Evolutionary conservation across 345 rosid genomes (phyloP).

Genomic region (Citrus mangshanensis): DNA sequence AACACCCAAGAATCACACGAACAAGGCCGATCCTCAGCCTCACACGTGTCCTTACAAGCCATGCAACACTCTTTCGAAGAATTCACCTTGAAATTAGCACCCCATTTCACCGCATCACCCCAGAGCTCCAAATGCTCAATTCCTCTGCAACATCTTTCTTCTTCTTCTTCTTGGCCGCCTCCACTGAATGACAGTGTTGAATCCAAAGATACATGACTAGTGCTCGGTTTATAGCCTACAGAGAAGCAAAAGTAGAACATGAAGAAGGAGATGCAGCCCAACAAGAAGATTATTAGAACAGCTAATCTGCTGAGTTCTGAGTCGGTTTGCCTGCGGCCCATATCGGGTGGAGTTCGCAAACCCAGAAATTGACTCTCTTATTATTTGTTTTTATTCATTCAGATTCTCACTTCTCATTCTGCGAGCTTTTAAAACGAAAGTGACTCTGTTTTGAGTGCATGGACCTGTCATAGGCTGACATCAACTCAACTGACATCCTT

Average conservation of each 20-base stretch:
- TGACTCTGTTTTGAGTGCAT: neutral
- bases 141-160: conserved; percentile 35
- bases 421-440: too few species aligned
- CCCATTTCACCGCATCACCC: conserved; percentile 53
- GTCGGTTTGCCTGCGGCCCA: conserved; percentile 32
- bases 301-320: conserved; percentile 24
- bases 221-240: conserved; percentile 4
- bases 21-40: conserved; percentile 29
- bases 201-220: neutral
- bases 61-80: conserved; percentile 35
- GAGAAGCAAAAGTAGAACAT: conserved; percentile 29
- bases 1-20: conserved; percentile 50
- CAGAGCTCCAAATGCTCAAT: conserved; percentile 42
- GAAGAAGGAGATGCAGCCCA: conserved; percentile 27
- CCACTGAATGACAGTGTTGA: neutral
- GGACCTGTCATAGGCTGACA: too few species aligned
- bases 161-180: conserved; percentile 7
- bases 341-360: neutral
- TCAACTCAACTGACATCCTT: too few species aligned
- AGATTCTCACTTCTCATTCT: neutral
- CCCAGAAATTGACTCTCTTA: neutral
- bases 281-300: conserved; percentile 18
- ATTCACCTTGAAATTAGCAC: conserved; percentile 37
- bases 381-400: neutral
- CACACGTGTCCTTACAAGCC: conserved; percentile 43